Conservation (phyloP, 2,329 filamentous ascomycete species). For the Ilyonectria robusta region DNA sequence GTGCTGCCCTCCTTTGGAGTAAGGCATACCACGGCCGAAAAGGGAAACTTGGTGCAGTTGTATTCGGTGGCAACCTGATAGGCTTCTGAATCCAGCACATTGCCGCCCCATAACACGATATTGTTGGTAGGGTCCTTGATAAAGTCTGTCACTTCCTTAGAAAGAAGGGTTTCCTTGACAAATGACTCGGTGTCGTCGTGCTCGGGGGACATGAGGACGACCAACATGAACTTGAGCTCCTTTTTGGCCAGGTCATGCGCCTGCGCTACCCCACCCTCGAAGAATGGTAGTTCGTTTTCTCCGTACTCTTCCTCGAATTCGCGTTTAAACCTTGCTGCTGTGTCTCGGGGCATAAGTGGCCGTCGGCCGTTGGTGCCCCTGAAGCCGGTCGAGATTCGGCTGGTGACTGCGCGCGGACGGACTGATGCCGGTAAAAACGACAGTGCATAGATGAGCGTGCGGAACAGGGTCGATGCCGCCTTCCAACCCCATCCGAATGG, state of each 20-base stretch:
- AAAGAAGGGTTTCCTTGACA: conserved; percentile 84
- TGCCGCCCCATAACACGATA: conserved; percentile 92
- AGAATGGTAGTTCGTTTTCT: conserved; percentile 78
- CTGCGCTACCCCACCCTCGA: conserved; percentile 91
- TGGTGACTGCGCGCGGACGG: conserved; percentile 68
- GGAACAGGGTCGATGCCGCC: conserved; percentile 77
- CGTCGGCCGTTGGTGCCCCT: conserved; percentile 78
- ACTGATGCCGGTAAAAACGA: conserved; percentile 82
- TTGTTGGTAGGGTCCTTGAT: conserved; percentile 83
- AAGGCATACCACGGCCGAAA: conserved; percentile 87
- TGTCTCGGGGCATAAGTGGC: conserved; percentile 87
- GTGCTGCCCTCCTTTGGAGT: conserved; percentile 87
- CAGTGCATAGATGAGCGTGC: conserved; percentile 82
- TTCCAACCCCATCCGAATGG: conserved; percentile 86
- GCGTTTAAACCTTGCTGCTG: conserved; percentile 87
- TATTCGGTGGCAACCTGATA: conserved; percentile 93
- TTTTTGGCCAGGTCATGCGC: conserved; percentile 91
- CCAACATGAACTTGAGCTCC: conserved; percentile 91
- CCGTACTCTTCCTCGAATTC: conserved; percentile 98
- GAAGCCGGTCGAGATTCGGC: conserved; percentile 65
- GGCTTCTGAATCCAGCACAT: conserved; percentile 91
- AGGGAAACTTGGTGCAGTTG: conserved; percentile 93
- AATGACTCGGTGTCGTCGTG: conserved; percentile 93
- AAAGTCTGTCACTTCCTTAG: conserved; percentile 80
- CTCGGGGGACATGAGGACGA: conserved; percentile 90